A percentile compares a stretch with the other conserved stretches of the same genome.
Conservation (phyloP, 1,284 basidiomycete genomes). For the Mycena sp. region DNA sequence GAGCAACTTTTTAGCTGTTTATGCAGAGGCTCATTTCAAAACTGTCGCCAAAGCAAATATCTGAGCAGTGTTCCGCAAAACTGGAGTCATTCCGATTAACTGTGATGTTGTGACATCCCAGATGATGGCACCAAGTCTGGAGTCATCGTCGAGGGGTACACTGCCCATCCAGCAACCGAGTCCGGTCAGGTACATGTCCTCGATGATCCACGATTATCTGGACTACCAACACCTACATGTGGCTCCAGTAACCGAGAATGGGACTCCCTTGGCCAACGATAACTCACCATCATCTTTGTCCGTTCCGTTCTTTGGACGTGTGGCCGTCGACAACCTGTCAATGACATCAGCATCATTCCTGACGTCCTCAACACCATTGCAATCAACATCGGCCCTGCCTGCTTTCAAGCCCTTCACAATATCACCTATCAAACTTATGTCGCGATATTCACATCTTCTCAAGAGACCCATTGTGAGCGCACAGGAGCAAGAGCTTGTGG, state of each 20-base stretch:
- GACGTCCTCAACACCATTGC: background rate
- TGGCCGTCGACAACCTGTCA: too few species aligned
- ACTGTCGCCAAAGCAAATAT: conserved; percentile 42
- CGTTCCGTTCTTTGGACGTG: too few species aligned
- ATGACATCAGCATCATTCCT: too few species aligned
- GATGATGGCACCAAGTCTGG: conserved; percentile 28
- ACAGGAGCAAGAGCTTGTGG: too few species aligned
- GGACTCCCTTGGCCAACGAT: too few species aligned
- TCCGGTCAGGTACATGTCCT: background rate
- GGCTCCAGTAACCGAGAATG: too few species aligned
- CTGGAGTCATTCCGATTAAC: conserved; percentile 25
- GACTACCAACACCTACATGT: conserved; percentile 1
- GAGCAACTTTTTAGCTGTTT: conserved; percentile 38
- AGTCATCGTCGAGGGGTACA: conserved; percentile 12
- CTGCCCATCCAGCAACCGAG: conserved; percentile 7
- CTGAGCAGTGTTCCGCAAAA: conserved; percentile 41
- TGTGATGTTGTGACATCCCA: conserved; percentile 16
- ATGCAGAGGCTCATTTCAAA: conserved; percentile 39
- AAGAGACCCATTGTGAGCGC: background rate
- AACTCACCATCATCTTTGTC: too few species aligned
- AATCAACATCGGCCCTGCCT: conserved; percentile 18
- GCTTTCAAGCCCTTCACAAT: conserved; percentile 4
- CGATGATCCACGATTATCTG: conserved; percentile 1
- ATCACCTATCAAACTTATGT: background rate
- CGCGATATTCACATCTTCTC: background rate